Evolutionary conservation across 352 stramenopile genomes (phyloP).

Genomic region (Phytopythium helicoides): DNA sequence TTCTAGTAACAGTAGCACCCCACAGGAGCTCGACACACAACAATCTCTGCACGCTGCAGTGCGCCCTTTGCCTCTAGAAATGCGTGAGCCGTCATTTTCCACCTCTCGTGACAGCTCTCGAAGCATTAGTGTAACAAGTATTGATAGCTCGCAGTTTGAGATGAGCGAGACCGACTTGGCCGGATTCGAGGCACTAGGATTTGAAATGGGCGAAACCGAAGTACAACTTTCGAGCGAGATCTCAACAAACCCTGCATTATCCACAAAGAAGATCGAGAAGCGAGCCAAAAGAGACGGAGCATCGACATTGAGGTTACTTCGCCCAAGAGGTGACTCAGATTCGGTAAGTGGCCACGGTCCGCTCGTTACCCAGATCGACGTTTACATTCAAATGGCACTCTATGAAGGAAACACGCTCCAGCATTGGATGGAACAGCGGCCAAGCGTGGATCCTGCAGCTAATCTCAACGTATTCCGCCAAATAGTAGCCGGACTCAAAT

Average conservation of each 20-base stretch:
- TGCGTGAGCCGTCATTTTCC: too few species aligned
- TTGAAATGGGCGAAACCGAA: slow-evolving; percentile 38
- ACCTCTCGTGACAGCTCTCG: too few species aligned
- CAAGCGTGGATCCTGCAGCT: slow-evolving; percentile 32
- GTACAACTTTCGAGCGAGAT: not conserved
- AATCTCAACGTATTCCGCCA: slow-evolving; percentile 76
- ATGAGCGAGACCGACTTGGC: not conserved
- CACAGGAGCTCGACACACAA: too few species aligned
- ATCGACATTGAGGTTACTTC: not conserved
- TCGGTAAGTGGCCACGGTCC: slow-evolving; percentile 3
- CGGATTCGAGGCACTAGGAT: slow-evolving; percentile 51
- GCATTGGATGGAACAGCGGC: slow-evolving; percentile 68
- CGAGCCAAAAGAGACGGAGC: not conserved
- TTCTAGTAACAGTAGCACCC: slow-evolving; percentile 2
- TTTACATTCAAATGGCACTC: slow-evolving; percentile 94
- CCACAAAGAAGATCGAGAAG: too few species aligned
- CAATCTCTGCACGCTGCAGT: too few species aligned
- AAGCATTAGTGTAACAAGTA: too few species aligned
- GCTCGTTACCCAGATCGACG: slow-evolving; percentile 74
- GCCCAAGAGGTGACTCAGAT: not conserved
- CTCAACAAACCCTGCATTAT: too few species aligned
- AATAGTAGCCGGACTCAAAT: slow-evolving; percentile 69
- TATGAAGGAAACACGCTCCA: slow-evolving; percentile 90
- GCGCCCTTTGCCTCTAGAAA: too few species aligned
- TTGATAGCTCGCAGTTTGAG: not conserved